phyloP scores from a whole-genome alignment of 2,329 filamentous ascomycete species.

The Xylariaceae sp. region DNA sequence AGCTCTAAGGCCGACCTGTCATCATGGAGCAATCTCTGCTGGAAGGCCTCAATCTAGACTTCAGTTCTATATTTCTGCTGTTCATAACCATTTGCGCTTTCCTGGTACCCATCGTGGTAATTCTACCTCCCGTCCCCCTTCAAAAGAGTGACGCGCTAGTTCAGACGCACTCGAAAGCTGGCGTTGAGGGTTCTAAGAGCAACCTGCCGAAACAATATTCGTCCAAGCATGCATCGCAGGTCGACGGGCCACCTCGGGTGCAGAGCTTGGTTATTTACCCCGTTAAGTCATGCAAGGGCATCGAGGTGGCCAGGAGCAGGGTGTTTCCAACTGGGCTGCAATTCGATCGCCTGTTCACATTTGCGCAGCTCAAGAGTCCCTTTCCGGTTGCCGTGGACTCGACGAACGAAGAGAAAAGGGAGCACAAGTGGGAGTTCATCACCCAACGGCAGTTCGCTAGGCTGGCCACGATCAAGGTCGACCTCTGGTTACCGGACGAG shows the following conservation, averaged over 20 bases:
- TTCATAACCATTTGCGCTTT: conserved; percentile 45
- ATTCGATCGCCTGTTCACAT: conserved; percentile 81
- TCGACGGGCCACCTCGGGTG: conserved; percentile 35
- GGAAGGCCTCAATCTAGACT: conserved; percentile 28
- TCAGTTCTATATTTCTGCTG: conserved; percentile 30
- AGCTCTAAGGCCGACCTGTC: conserved; percentile 6
- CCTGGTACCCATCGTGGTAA: conserved; percentile 54
- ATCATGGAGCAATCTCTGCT: conserved; percentile 12
- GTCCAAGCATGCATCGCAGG: conserved; percentile 13
- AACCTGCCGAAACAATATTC: conserved; percentile 38
- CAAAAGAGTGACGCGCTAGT: conserved; percentile 56
- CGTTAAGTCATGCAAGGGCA: conserved; percentile 77
- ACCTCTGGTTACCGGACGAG: conserved; percentile 71
- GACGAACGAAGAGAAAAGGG: conserved; percentile 38
- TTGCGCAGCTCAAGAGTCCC: conserved; percentile 67
- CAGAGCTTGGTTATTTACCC: conserved; percentile 80
- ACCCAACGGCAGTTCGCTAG: conserved; percentile 70
- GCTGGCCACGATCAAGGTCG: conserved; percentile 69
- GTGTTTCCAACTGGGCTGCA: conserved; percentile 71
- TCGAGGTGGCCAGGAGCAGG: conserved; percentile 69
- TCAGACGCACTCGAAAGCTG: conserved; percentile 57
- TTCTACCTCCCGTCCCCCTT: conserved; percentile 58
- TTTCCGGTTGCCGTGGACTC: conserved; percentile 46
- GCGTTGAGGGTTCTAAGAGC: conserved; percentile 43
- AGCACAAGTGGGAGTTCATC: conserved; percentile 68